Evolutionary conservation across 768 basidiomycete species (phyloP).

Genomic region (Suillus spraguei): DNA sequence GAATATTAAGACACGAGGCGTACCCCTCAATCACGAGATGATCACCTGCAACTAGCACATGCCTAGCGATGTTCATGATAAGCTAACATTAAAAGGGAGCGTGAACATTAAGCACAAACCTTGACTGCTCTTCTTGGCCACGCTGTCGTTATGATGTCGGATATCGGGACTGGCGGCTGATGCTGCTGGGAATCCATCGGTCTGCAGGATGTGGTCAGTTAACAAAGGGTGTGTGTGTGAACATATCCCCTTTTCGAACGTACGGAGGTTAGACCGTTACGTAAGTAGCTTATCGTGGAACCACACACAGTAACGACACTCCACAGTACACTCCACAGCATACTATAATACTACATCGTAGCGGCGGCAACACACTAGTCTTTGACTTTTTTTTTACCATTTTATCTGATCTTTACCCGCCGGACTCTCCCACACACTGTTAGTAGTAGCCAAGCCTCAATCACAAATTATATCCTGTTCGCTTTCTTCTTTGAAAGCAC

Average conservation of each 20-base stretch:
- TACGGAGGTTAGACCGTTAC: neutral
- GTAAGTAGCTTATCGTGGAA: neutral
- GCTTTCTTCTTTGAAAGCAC: no score
- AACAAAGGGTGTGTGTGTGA: slow-evolving; percentile 29
- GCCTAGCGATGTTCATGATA: slow-evolving; percentile 39
- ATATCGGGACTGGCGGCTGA: slow-evolving; percentile 34
- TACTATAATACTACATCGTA: no score
- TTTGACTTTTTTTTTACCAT: no score
- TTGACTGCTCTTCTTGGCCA: slow-evolving; percentile 57
- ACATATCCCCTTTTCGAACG: slow-evolving; percentile 30
- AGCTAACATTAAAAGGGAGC: slow-evolving; percentile 14
- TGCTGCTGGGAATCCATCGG: slow-evolving; percentile 36
- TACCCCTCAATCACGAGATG: neutral
- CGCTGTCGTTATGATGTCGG: slow-evolving; percentile 47
- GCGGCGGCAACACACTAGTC: no score
- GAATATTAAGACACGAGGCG: neutral
- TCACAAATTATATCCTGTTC: no score
- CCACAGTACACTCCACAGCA: no score
- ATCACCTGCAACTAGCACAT: slow-evolving; percentile 60
- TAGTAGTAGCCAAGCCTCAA: no score
- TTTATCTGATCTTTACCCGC: no score
- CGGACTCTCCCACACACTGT: no score
- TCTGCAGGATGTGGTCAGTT: slow-evolving; percentile 29
- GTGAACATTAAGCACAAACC: slow-evolving; percentile 36
- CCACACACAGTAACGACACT: no score